Evolutionary conservation across 73 alveolate species (phyloP), one percentile per base, ranked within the genome.

Genomic region (Symbiodinium natans): DNA sequence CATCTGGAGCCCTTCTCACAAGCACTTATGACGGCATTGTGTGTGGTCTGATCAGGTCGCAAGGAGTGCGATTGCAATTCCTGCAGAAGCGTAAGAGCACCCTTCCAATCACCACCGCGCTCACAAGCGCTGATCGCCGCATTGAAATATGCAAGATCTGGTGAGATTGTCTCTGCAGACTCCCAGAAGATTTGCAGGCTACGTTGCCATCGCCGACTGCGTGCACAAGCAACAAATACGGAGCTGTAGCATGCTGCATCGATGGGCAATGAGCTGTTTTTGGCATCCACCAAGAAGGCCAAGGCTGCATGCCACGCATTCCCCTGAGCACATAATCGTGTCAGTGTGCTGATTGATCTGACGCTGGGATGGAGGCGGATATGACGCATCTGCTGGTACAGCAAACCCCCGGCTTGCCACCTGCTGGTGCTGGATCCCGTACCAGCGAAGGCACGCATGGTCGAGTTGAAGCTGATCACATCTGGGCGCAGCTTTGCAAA

Each of bases 141-240:
- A 29, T 88, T 88, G 95, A 88, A 88, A 31, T 46, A 88, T 38
- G 85, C 95, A 21, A 56, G 41, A 36, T 88, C 95, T 36, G 95
- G 95, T 33, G 84, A 38, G n/a, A 88, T 29, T 33, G 84, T 80
- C 4, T 48, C 73, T 29, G 42, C 38, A 52, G 36, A 25, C 41
- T 40, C 86, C 31, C 86, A 34, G 43, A 88, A 88, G 46, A 88
- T 48, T 56, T 88, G 86, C 68, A 88, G 46, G 43, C 95, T 88
- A 27, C 95, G 95, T 31, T 88, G 95, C 95, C 95, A 88, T 25
- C 95, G 63, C 11, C 95, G 95, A 29, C 95, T 88, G 42, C 95
- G 95, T 15, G 95, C 95, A 29, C 95, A 88, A 39, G 95, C 41
- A 63, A 88, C 42, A 23, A 88, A 34, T 38, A 88, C 95, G 2